phyloP scores from a whole-genome alignment of 371 early-diverging fungal species.

The Actinomucor elegans region DNA sequence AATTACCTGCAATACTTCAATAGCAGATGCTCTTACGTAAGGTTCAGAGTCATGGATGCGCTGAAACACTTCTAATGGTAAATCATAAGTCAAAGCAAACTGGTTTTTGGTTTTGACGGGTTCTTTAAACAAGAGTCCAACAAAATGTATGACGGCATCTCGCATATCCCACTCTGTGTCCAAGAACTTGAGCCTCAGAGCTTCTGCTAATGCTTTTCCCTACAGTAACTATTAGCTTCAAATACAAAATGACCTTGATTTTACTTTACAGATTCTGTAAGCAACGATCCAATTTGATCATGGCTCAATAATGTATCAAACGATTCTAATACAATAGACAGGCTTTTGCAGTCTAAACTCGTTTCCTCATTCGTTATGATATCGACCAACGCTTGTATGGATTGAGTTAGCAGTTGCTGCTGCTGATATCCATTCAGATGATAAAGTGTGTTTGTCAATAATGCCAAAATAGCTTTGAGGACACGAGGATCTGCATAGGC shows the following conservation, averaged over 20 bases:
- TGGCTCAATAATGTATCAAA: slow-evolving; percentile 43
- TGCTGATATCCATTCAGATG: slow-evolving; percentile 10
- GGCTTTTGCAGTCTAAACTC: slow-evolving; percentile 33
- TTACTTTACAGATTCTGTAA: slow-evolving; percentile 10
- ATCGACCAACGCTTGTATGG: slow-evolving; percentile 33
- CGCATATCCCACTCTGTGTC: slow-evolving; percentile 65
- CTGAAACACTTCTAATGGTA: slow-evolving; percentile 43
- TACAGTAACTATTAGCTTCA: background rate
- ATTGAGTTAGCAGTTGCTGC: slow-evolving; percentile 9
- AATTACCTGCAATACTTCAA: slow-evolving; percentile 47
- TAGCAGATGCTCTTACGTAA: slow-evolving; percentile 57
- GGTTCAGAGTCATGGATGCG: slow-evolving; percentile 54
- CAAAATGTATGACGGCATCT: slow-evolving; percentile 54
- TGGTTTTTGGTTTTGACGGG: slow-evolving; percentile 25
- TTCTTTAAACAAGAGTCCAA: slow-evolving; percentile 48
- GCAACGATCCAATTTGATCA: slow-evolving; percentile 11
- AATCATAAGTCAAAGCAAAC: slow-evolving; percentile 48
- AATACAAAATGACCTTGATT: background rate
- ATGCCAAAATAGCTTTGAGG: slow-evolving; percentile 39
- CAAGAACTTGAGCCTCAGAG: slow-evolving; percentile 40
- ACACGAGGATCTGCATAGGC: slow-evolving; percentile 48
- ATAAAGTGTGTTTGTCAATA: slow-evolving; percentile 36
- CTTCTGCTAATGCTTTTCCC: slow-evolving; percentile 30
- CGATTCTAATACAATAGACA: slow-evolving; percentile 42
- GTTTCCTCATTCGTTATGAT: slow-evolving; percentile 30